Conservation (phyloP, 1,139 yeast genomes). For the Pneumocystis canis region DNA sequence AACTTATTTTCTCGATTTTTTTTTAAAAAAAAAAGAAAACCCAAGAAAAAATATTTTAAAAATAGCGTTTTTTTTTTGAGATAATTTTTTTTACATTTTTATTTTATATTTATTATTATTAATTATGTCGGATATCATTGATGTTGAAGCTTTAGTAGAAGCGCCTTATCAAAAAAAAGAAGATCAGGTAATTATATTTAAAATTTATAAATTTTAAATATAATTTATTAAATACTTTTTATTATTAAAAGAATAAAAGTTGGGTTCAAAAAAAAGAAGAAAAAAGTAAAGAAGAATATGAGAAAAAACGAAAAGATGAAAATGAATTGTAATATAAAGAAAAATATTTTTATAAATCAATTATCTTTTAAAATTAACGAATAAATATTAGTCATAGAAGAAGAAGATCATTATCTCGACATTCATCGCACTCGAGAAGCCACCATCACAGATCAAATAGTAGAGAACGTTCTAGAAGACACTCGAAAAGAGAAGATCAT, state of each 20-base stretch:
- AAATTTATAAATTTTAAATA: too few species aligned
- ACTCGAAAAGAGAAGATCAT: background rate
- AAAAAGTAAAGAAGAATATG: background rate
- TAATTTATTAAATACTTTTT: background rate
- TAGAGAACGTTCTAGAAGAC: background rate
- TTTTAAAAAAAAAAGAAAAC: too few species aligned
- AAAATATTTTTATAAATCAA: background rate
- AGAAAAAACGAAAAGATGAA: background rate
- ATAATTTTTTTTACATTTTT: too few species aligned
- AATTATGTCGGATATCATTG: slow-evolving; percentile 4
- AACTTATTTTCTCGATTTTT: background rate
- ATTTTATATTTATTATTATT: too few species aligned
- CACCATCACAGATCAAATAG: background rate
- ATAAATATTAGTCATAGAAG: background rate
- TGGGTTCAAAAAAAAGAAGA: background rate
- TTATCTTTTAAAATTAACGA: background rate
- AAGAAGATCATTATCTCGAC: background rate
- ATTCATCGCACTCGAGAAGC: background rate
- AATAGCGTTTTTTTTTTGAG: background rate
- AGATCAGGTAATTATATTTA: background rate
- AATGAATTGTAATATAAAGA: background rate
- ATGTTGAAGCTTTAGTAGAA: slow-evolving; percentile 14
- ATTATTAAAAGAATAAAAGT: background rate
- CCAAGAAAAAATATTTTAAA: background rate
- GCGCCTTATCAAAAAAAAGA: slow-evolving; percentile 12